Base-by-base conservation (phyloP, 164 flowering plant species). In the Houttuynia cordata region DNA sequence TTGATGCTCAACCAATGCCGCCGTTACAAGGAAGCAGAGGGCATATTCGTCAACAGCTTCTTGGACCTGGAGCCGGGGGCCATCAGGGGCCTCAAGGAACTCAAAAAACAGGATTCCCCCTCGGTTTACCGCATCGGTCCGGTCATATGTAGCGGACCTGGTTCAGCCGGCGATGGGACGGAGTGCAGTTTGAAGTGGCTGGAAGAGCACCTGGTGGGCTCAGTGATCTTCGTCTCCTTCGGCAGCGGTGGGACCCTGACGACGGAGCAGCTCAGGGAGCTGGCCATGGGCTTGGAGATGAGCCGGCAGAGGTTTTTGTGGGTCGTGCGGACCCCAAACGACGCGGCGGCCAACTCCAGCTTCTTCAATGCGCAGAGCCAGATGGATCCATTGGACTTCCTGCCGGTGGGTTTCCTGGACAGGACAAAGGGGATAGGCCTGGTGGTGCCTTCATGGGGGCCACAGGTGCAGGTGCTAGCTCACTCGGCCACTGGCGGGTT, bases 211-310 rank as follows among this genome's bases (percentile, higher is more conserved):
- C 79, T 75, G 18, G 30, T 1, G 12, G 76, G 68, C 0, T 72
- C 78, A 0, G 82, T 79, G 12, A 45, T 79, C 21, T 79, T 57
- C 45, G 68, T 79, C 0, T 76, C 70, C 0, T 76, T 79, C 19
- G 82, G 82, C 13, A 79, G 79, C 23, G 80, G n/a, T n/a, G 83
- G 83, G 41, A 73, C 79, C 10, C 71, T 79, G 24, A 56, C 77
- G 0, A 0, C 1, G 18, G 67, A 61, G 24, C 82, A 79, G 59
- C 40, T 74, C 0, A 56, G 10, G 7, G 82, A 79, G 52, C 25
- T 79, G 52, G 21, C 42, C 42, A 40, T 40, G 42, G 42, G 42
- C 10, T 10, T 40, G 42, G 42, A 40, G 42, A 6, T 40, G 9
- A 67, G 68, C 13, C 69, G 70, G 22, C 39, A 53, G 23, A 41